Base-by-base conservation (phyloP, 2,329 filamentous ascomycete genomes). In the Cryphonectria nitschkei region DNA sequence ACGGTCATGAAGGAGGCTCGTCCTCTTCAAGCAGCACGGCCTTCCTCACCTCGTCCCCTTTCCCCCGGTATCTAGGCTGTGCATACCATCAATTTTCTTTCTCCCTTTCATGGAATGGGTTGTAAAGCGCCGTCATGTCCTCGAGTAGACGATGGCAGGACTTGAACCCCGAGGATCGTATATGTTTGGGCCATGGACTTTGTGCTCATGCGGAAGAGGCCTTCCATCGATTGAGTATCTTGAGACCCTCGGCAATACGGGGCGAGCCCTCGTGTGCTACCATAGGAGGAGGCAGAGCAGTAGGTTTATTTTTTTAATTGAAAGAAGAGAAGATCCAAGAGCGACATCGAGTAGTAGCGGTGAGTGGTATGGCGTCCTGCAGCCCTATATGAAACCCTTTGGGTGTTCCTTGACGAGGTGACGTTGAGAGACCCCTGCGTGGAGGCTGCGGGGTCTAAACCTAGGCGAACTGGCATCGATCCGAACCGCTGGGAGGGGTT, bases 11-110 rank as follows among this genome's bases (percentile, higher is more conserved):
- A 8, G 29, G 9, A 58, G 29, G 5, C 8, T 9, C 37, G 2
- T 9, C 37, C 37, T 64, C 32, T 29, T 71, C 66, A 54, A 75
- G 39, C n/a, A 69, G 41, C 72, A 73, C 34, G 29, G 54, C 13
- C 13, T 34, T 58, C 22, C 29, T 39, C 37, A 11, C 9, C 37
- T 39, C 9, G 9, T 39, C 9, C 37, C 37, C 37, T 13, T 39
- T 39, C 8, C 11, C 11, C 37, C 37, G 37, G 2, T 39, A 11
- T 39, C 11, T 11, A 8, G 37, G 8, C 11, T 9, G 37, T 39
- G 11, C 37, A 39, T 13, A 2, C 1, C 34, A 4, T 4, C 6
- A 34, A 34, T 34, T 34, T 34, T 34, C 6, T 34, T 34, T 26
- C 26, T 26, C 1, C 26, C 34, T 34, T 34, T 3, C 34, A 34